Base-by-base conservation (phyloP, 140 eudicot genomes). In the Bidens hawaiensis region DNA sequence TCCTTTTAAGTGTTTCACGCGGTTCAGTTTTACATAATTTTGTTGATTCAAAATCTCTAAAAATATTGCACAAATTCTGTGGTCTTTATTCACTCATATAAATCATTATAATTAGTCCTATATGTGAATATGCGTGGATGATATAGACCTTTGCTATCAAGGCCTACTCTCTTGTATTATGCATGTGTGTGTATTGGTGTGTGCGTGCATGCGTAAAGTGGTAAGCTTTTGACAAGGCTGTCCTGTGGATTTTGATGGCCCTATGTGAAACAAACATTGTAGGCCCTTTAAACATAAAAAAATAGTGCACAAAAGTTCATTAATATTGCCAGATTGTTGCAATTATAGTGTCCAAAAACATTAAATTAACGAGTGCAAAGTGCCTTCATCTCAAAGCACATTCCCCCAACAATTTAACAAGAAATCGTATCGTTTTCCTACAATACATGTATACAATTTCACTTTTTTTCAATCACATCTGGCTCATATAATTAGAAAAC, bases 11-110 rank as follows among this genome's bases (percentile, higher is more conserved):
- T 5, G 24, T 24, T 45, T 5, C 17, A 45, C 51, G 24, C 10
- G 57, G 1, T 51, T 49, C 16, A 51, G 26, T 19, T 51, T 21
- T 51, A 51, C 58, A 51, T 51, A 51, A 14, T 51, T 51, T 51
- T 12, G 58, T 10, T 10, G 13, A 22, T 4, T 50, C 33, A 50
- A 12, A 22, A 11, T 23, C 4, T 48, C 27, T 48, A 11, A 1
- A 26, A 21, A 48, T 14, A 48, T 19, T 2, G 31, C 58, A 14
- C 19, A 52, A 51, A 24, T 13, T 52, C 25, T 13, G 60, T 52
- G 12, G 34, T 52, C 34, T 13, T 13, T 25, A 15, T 24, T 24
- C 18, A 14, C 11, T 52, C 60, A 19, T 52, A 52, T 14, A 25
- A 5, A 52, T 24, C 19, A 52, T 52, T 52, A 52, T 52, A 24